Base-by-base conservation (phyloP, 306 rosid genomes). In the Dalbergia cochinchinensis region DNA sequence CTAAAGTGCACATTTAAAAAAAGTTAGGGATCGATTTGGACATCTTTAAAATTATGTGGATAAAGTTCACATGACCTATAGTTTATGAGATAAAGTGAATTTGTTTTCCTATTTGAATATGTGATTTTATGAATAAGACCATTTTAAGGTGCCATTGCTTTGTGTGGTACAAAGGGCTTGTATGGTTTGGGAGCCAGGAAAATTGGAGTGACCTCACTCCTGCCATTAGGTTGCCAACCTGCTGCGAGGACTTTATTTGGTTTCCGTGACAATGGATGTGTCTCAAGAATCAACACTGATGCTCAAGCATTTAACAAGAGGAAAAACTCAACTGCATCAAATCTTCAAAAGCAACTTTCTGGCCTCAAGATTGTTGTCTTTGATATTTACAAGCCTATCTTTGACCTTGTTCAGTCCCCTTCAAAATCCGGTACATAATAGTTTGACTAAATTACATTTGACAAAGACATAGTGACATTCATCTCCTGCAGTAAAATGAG, bases 141-240 rank as follows among this genome's bases (percentile, higher is more conserved):
- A 26, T 13, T 4, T 77, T 64, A 78, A 35, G 73, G 48, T 44
- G 78, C 9, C 26, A 4, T 13, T 79, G 15, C 18, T 39, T 41
- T 77, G 74, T 35, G 77, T 81, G 64, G 78, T 77, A 79, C 77
- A 62, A 78, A 95, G 99, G 79, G 31, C 6, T 83, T 91, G 90
- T 88, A 93, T 79, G 91, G 90, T 37, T 82, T 88, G 44, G 98
- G 99, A 85, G 99, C 91, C 3, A 91, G 98, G 81, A 95, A 81
- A 81, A 80, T 95, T 61, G 98, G 99, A 63, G 99, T 90, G 85
- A 95, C 97, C 42, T 89, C 98, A 88, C 89, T 95, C 9, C 98
- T 98, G 48, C 98, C 98, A 59, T 77, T 95, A 85, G 99, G 99
- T 50, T 95, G 99, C 85, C 76, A 93, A 69, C 98, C 99, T 15